These are phyloP conservation scores for Didymella keratinophila DNA, from an alignment of 2,329 filamentous ascomycete species.

Conservation along the genomic window DNA sequence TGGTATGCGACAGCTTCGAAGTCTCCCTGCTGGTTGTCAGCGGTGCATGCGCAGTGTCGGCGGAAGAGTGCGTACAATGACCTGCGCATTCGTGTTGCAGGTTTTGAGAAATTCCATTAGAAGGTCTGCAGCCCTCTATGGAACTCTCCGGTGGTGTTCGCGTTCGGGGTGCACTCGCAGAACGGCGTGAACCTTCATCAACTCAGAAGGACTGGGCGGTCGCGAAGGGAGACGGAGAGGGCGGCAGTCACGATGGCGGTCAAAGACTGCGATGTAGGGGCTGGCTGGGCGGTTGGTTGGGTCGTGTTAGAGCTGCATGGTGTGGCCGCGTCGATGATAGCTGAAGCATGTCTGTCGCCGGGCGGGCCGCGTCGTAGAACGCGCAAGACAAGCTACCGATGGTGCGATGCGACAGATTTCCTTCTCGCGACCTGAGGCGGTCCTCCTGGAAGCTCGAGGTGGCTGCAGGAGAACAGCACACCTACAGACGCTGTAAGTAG, in stretches of 20 bases:
- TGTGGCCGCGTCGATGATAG: constrained; percentile 27
- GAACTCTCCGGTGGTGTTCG: constrained; percentile 50
- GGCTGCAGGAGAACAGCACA: not conserved
- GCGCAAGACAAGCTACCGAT: not conserved
- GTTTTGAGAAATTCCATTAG: constrained; percentile 52
- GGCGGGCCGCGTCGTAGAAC: constrained; percentile 21
- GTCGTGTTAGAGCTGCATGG: constrained; percentile 33
- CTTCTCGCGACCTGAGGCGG: not conserved
- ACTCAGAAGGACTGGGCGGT: constrained; percentile 28
- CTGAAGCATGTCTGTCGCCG: constrained; percentile 39
- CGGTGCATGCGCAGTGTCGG: too few species aligned
- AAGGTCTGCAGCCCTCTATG: constrained; percentile 44
- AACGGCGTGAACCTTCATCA: constrained; percentile 49
- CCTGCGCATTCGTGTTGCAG: constrained; percentile 51
- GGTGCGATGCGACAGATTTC: not conserved
- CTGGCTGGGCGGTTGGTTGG: not conserved
- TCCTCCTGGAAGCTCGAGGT: not conserved
- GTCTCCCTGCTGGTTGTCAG: constrained; percentile 43
- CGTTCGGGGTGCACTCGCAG: constrained; percentile 46
- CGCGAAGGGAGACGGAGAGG: too few species aligned
- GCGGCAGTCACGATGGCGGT: constrained; percentile 4
- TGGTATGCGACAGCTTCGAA: constrained; percentile 50
- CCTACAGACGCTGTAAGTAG: not conserved
- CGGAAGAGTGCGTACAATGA: constrained; percentile 50
- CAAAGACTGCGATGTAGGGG: constrained; percentile 3